These are phyloP conservation scores for Elsinoe ampelina DNA, from an alignment of 2,329 filamentous ascomycete genomes.

Conservation along the genomic window DNA sequence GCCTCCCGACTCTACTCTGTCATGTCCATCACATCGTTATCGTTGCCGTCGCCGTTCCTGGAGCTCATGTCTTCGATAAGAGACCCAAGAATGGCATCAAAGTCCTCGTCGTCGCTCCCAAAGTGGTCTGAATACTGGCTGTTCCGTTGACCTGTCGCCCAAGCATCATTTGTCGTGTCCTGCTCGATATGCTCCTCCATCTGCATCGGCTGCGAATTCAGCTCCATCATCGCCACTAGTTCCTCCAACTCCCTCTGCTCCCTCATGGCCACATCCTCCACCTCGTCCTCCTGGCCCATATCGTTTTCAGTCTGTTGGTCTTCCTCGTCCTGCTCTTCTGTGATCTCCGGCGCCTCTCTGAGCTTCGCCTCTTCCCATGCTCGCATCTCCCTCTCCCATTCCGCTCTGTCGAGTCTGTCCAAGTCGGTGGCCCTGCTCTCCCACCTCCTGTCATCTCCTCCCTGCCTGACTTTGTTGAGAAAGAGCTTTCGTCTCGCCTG, in stretches of 20 bases:
- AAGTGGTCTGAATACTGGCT: background rate
- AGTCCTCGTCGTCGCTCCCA: constrained; percentile 12
- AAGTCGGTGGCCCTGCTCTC: background rate
- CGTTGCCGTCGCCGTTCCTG: background rate
- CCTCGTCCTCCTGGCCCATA: background rate
- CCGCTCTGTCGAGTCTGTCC: constrained; percentile 3
- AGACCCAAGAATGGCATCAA: background rate
- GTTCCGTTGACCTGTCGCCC: too few relatives aligned
- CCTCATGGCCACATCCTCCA: background rate
- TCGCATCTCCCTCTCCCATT: background rate
- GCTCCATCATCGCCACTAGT: constrained; percentile 1
- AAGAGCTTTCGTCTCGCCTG: background rate
- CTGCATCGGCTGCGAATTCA: background rate
- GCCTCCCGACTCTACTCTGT: background rate
- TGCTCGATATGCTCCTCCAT: too few relatives aligned
- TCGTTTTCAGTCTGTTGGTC: background rate
- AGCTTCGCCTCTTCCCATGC: background rate
- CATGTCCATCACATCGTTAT: constrained; percentile 8
- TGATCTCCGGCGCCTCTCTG: background rate
- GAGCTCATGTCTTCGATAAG: background rate
- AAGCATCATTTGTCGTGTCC: too few relatives aligned
- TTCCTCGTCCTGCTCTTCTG: background rate
- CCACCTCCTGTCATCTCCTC: constrained; percentile 1
- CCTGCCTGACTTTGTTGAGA: constrained; percentile 2
- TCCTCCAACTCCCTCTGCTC: constrained; percentile 11